A percentile compares a stretch with the other conserved stretches of the same genome.
Evolutionary conservation across 2,329 filamentous ascomycete species (phyloP).

Genomic region (Teratosphaeriaceae sp.): DNA sequence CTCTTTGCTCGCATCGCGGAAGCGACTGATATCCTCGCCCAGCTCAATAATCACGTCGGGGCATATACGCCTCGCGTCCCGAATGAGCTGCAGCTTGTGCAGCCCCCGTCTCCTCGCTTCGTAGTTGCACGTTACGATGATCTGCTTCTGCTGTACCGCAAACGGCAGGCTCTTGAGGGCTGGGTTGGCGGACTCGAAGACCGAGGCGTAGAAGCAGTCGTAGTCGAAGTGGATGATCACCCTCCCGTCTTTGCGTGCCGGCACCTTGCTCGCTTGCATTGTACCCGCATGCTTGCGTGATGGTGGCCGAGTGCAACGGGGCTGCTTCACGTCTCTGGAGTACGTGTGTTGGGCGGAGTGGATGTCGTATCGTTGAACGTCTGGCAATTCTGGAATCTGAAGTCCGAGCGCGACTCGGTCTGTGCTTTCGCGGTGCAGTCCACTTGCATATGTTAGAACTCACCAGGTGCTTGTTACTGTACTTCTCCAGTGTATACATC

Average conservation of each 20-base stretch:
- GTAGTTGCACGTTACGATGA: constrained; percentile 90
- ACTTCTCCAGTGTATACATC: too few species aligned
- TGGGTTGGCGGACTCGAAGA: constrained; percentile 76
- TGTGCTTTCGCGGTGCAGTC: too few species aligned
- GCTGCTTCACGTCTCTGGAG: too few species aligned
- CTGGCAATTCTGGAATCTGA: too few species aligned
- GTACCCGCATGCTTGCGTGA: constrained; percentile 11
- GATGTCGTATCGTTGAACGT: too few species aligned
- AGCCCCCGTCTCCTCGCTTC: constrained; percentile 66
- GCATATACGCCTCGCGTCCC: constrained; percentile 70
- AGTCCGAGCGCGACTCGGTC: too few species aligned
- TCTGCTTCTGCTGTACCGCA: constrained; percentile 88
- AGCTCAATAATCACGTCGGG: constrained; percentile 80
- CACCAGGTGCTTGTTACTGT: too few species aligned
- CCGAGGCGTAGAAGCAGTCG: constrained; percentile 92
- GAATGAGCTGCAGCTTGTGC: constrained; percentile 77
- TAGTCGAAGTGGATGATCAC: constrained; percentile 80
- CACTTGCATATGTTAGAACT: too few species aligned
- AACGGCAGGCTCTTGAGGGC: constrained; percentile 65
- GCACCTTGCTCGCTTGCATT: constrained; percentile 19
- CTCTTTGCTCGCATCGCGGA: constrained; percentile 78
- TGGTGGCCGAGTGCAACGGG: too few species aligned
- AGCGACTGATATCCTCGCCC: constrained; percentile 78
- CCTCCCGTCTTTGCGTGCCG: constrained; percentile 52
- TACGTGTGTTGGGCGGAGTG: too few species aligned